These are phyloP conservation scores for Exobasidium rhododendri DNA, from an alignment of 1,284 basidiomycete species.

Conservation along the genomic window DNA sequence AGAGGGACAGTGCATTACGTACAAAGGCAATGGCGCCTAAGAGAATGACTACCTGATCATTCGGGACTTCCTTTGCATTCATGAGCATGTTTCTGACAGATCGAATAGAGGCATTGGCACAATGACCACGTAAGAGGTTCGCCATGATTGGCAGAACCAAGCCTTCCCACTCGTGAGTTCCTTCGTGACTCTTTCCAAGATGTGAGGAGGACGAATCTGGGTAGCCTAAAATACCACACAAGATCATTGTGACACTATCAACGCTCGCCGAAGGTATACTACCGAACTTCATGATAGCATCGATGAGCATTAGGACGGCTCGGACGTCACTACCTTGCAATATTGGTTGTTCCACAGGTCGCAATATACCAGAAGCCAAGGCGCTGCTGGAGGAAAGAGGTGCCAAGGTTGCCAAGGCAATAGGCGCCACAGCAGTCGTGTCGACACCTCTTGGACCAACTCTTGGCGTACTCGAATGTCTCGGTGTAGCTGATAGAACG, in stretches of 20 bases:
- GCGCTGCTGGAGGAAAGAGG: constrained; percentile 23
- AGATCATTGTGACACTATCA: constrained; percentile 30
- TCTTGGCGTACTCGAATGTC: constrained; percentile 4
- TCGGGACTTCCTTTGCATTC: neutral
- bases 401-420: constrained; percentile 35
- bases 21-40: constrained; percentile 49
- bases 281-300: constrained; percentile 45
- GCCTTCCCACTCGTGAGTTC: constrained; percentile 18
- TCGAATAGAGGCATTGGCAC: constrained; percentile 45
- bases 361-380: neutral
- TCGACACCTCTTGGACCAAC: constrained; percentile 1
- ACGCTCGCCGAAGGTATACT: constrained; percentile 43
- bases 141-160: constrained; percentile 32
- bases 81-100: constrained; percentile 32
- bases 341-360: constrained; percentile 18
- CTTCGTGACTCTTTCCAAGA: neutral
- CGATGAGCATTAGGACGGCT: constrained; percentile 38
- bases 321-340: constrained; percentile 43
- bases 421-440: constrained; percentile 25
- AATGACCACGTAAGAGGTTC: constrained; percentile 49
- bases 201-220: neutral
- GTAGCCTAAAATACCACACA: constrained; percentile 46
- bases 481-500: constrained; percentile 30
- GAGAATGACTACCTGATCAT: constrained; percentile 28
- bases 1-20: constrained; percentile 32